These are phyloP conservation scores for Aegilops tauschii DNA, from an alignment of 176 grass and related monocot species.

Conservation along the genomic window DNA sequence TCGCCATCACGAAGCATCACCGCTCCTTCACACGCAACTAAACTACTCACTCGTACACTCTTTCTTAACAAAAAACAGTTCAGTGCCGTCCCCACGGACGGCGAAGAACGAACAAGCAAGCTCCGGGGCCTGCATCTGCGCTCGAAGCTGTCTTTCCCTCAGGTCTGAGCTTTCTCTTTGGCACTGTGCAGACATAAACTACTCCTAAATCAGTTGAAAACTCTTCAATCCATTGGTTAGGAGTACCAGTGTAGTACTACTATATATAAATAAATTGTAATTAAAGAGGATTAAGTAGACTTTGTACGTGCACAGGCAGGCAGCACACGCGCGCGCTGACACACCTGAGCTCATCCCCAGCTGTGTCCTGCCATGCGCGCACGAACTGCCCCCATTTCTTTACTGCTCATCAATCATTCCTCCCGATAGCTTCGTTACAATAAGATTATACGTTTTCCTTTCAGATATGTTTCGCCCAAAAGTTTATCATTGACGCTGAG, in stretches of 20 bases:
- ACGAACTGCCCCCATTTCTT: background rate
- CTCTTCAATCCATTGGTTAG: background rate
- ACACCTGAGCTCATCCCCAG: conserved; percentile 26
- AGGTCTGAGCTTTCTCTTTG: background rate
- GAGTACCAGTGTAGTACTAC: no score
- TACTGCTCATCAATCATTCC: conserved; percentile 11
- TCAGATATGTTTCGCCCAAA: no score
- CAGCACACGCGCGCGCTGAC: conserved; percentile 3
- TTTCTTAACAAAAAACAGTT: background rate
- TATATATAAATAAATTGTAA: background rate
- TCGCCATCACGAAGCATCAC: background rate
- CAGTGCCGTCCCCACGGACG: background rate
- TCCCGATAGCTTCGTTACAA: no score
- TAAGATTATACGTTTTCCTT: no score
- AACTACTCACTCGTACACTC: background rate
- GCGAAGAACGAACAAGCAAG: background rate
- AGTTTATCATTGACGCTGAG: no score
- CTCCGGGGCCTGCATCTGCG: background rate
- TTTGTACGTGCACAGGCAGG: conserved; percentile 9
- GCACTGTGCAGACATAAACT: no score
- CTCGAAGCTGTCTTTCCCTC: background rate
- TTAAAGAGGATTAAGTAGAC: background rate
- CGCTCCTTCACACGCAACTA: background rate
- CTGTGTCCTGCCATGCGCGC: conserved; percentile 7
- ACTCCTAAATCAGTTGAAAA: no score